Evolutionary conservation across 768 basidiomycete genomes (phyloP), one percentile per base, ranked within the genome.

Genomic region (Leccinum rimulosum): DNA sequence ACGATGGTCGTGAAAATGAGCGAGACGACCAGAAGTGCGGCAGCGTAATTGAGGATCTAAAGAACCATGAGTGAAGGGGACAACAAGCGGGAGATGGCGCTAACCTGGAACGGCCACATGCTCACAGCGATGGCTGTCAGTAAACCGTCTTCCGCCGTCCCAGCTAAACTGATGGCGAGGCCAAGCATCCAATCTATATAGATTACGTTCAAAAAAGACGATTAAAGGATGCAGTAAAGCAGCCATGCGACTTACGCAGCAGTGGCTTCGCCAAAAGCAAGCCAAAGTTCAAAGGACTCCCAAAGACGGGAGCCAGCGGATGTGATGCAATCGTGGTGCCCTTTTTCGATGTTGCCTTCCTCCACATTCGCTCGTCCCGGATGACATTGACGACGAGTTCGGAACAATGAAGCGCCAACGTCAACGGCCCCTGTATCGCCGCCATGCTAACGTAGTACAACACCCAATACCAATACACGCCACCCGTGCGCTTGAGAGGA

Each of bases 111-210:
- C 4, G 64, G 61, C 63, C 60, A 70, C 70, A 72, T 73, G 61
- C 49, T 61, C 50, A 70, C 60, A 5, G 52, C 49, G 33, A 69
- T 63, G 8, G 65, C 55, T 0, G 47, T 59, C 36, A 73, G 47
- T 14, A 50, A 36, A 2, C 55, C 63, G 3, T 47, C 3, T 28
- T 54, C 51, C 28, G 70, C 68, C 1, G 56, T 60, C 33, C 66
- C 61, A 0, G 55, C 56, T 31, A 66, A 60, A 57, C 49, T 63
- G 50, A 70, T 63, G 6, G 70, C 67, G 28, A 74, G 69, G 8
- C 70, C 70, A 38, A 74, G 64, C 72, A 74, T 72, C 72, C 70
- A 72, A 52, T 72, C 71, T 72, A 45, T 10, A 40, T n/a, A 40
- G 14, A 17, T 2, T 33, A 25, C 17, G 11, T 30, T 57, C 52